Evolutionary conservation across 2,329 filamentous ascomycete species (phyloP).

Genomic region (Pseudocercospora macadamiae): DNA sequence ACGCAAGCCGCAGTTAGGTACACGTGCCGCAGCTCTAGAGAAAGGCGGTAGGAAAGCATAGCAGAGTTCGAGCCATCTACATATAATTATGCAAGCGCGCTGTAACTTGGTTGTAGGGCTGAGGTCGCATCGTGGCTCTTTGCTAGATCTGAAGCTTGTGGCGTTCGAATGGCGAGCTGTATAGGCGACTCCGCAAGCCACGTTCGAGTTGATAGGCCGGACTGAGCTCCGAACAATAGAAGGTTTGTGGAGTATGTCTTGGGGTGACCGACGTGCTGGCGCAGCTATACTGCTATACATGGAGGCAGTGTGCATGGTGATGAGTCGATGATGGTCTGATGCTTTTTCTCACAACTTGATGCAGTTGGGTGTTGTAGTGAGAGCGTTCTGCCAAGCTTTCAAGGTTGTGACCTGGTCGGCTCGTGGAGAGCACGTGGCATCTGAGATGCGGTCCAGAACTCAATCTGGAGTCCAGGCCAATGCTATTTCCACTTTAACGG

Average conservation of each 20-base stretch:
- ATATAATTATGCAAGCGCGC: not conserved
- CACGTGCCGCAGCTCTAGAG: not conserved
- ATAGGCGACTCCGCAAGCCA: constrained; percentile 20
- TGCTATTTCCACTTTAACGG: not conserved
- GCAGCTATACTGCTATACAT: not conserved
- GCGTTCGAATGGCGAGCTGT: constrained; percentile 7
- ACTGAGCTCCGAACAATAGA: constrained; percentile 1
- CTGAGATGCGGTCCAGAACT: not conserved
- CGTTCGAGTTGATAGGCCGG: constrained; percentile 4
- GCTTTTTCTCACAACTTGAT: not conserved
- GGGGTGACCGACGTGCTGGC: constrained; percentile 1
- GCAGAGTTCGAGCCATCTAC: not conserved
- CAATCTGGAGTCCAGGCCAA: not conserved
- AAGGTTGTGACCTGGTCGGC: too few relatives aligned
- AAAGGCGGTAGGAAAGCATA: not conserved
- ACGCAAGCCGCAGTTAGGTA: not conserved
- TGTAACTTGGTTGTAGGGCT: constrained; percentile 8
- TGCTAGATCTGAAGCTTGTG: constrained; percentile 9
- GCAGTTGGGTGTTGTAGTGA: not conserved
- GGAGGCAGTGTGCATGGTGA: not conserved
- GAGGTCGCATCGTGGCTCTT: constrained; percentile 6
- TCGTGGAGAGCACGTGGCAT: not conserved
- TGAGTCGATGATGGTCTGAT: not conserved
- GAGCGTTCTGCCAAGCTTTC: not conserved
- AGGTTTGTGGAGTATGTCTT: constrained; percentile 3